Base-by-base conservation (phyloP, 2,329 filamentous ascomycete genomes). In the Stromatinia cepivora region DNA sequence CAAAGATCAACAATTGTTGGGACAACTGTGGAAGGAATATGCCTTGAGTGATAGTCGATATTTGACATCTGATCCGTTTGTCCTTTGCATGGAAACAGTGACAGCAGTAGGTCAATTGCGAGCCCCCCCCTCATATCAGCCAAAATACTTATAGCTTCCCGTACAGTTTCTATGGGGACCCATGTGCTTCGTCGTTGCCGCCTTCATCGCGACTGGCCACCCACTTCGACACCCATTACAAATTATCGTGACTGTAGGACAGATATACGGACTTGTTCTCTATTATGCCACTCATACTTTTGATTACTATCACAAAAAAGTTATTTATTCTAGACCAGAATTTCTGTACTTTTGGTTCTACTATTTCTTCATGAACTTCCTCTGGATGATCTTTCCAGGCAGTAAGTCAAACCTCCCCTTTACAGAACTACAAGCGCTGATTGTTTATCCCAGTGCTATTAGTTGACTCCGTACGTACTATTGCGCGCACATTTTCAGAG, bases 291-390 rank as follows among this genome's bases (percentile, higher is more conserved):
- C 88, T 22, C 86, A 84, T 77, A 81, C 82, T 72, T 81, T 82
- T 68, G 85, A 87, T 72, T 77, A 81, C 70, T 80, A 79, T 57
- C 79, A 83, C 71, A 80, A 79, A 34, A 84, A 83, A 4, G 76
- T 82, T 20, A 81, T 81, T 31, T 86, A 88, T 75, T 86, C 83
- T 71, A 81, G 88, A 58, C 87, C 87, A 7, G 88, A 90, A 78
- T 79, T 81, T 45, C 74, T 86, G 34, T 90, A 90, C 75, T 88
- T 85, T 74, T 90, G 87, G 87, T 79, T 85, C 31, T 90, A 90
- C 74, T 90, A 87, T 71, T 81, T 86, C 36, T 86, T 85, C 11
- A 84, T 88, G 76, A 90, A 90, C 75, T 77, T 84, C 48, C 86
- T 87, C 1, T 90, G 88, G 88, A 86, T 81, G 10, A 73, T 88